These are phyloP conservation scores for Alternaria viburni DNA, from an alignment of 2,329 filamentous ascomycete genomes.

Conservation along the genomic window DNA sequence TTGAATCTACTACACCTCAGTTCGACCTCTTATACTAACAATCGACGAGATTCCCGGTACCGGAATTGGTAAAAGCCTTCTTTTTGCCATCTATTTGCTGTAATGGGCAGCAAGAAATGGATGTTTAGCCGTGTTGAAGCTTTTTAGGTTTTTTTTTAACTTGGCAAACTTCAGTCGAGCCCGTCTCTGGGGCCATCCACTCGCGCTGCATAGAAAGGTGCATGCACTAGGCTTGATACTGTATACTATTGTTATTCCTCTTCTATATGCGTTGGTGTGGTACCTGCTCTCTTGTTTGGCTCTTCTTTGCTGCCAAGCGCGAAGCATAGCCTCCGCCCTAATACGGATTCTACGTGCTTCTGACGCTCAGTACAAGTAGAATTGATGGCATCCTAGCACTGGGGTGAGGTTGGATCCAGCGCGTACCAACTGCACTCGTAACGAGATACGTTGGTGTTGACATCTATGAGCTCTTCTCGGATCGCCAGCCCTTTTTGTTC, in stretches of 20 bases:
- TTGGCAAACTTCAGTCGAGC: background rate
- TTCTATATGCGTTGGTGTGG: background rate
- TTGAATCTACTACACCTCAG: background rate
- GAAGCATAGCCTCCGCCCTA: background rate
- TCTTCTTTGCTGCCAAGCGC: background rate
- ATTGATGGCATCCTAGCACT: background rate
- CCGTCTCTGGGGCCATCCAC: rapidly evolving
- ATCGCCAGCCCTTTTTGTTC: background rate
- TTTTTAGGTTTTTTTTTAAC: too few relatives aligned
- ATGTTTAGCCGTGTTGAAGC: too few relatives aligned
- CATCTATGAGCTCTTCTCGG: background rate
- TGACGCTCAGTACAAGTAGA: background rate
- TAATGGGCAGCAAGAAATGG: too few relatives aligned
- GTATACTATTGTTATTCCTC: rapidly evolving
- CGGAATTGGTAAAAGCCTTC: too few relatives aligned
- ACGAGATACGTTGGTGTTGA: background rate
- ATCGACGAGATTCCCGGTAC: rapidly evolving
- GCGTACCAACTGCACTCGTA: background rate
- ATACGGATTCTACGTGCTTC: background rate
- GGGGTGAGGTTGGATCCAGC: background rate
- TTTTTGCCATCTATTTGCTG: too few relatives aligned
- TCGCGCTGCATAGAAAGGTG: background rate
- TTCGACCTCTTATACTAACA: too few relatives aligned
- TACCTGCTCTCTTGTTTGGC: background rate
- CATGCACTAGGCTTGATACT: background rate